phyloP scores from a whole-genome alignment of 345 rosid genomes.

The Arabis alpina region DNA sequence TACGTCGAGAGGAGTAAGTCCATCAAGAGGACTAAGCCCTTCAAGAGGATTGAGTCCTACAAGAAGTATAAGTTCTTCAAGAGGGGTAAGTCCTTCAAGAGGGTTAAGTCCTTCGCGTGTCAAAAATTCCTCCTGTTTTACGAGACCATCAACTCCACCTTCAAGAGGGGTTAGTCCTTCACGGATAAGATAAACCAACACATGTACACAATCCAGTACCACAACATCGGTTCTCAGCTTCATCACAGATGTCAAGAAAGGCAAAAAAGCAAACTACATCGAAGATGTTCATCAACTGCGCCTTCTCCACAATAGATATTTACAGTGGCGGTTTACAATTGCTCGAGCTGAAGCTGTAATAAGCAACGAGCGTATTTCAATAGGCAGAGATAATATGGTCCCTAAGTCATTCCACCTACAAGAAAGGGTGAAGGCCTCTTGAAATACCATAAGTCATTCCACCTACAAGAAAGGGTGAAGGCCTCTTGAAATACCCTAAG shows the following conservation, averaged over 20 bases:
- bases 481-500: no score
- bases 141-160: constrained; percentile 77
- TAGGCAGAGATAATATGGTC: no score
- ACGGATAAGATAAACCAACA: constrained; percentile 63
- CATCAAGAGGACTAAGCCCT: constrained; percentile 59
- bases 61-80: constrained; percentile 63
- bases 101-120: constrained; percentile 61
- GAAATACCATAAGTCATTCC: no score
- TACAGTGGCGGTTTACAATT: constrained; percentile 95
- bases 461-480: no score
- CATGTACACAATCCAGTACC: constrained; percentile 56
- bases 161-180: constrained; percentile 83
- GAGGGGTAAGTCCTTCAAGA: constrained; percentile 67
- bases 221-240: constrained; percentile 88
- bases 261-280: constrained; percentile 65
- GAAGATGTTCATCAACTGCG: constrained; percentile 95
- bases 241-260: constrained; percentile 79
- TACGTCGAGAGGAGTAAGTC: constrained; percentile 57
- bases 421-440: no score
- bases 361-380: no score
- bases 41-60: constrained; percentile 79
- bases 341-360: constrained; percentile 73
- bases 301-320: constrained; percentile 73
- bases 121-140: constrained; percentile 37
- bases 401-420: no score